Conservation (phyloP, 2,329 filamentous ascomycete genomes). For the Fusarium xylarioides region DNA sequence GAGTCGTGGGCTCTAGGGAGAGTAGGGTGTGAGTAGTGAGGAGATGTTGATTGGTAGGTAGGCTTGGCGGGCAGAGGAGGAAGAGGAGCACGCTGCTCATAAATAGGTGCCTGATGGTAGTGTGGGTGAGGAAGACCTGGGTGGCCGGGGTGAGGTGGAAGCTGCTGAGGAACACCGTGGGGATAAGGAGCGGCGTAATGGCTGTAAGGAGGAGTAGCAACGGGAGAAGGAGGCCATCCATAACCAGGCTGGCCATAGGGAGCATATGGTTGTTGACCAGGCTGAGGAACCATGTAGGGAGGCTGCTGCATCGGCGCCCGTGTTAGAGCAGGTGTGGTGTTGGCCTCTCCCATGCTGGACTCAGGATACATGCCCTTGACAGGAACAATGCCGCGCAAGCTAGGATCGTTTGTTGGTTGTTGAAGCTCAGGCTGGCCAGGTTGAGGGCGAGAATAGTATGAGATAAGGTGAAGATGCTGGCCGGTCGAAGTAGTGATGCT, state of each 20-base stretch:
- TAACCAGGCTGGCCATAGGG: slow-evolving; percentile 57
- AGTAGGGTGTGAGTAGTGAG: slow-evolving; percentile 45
- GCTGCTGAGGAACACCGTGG: slow-evolving; percentile 40
- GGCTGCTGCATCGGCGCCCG: slow-evolving; percentile 71
- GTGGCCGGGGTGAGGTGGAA: slow-evolving; percentile 44
- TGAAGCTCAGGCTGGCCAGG: slow-evolving; percentile 76
- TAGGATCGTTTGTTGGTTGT: slow-evolving; percentile 83
- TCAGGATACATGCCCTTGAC: slow-evolving; percentile 97
- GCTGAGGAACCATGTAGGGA: slow-evolving; percentile 51
- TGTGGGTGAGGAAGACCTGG: slow-evolving; percentile 39
- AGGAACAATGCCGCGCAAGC: slow-evolving; percentile 82
- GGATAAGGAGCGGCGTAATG: slow-evolving; percentile 56
- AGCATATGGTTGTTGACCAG: slow-evolving; percentile 47
- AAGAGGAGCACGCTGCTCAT: slow-evolving; percentile 50
- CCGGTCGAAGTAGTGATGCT: slow-evolving; percentile 92
- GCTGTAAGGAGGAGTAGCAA: slow-evolving; percentile 62
- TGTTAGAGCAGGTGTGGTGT: slow-evolving; percentile 82
- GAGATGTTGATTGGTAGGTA: slow-evolving; percentile 45
- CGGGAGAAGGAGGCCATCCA: slow-evolving; percentile 65
- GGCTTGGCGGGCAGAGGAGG: slow-evolving; percentile 50
- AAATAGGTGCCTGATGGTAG: slow-evolving; percentile 43
- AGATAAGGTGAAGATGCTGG: slow-evolving; percentile 96
- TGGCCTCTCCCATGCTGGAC: slow-evolving; percentile 87
- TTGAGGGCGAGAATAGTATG: slow-evolving; percentile 89
- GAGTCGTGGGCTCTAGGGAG: slow-evolving; percentile 52